phyloP scores from a whole-genome alignment of 257 asterid genomes.

The Schizonepeta tenuifolia region DNA sequence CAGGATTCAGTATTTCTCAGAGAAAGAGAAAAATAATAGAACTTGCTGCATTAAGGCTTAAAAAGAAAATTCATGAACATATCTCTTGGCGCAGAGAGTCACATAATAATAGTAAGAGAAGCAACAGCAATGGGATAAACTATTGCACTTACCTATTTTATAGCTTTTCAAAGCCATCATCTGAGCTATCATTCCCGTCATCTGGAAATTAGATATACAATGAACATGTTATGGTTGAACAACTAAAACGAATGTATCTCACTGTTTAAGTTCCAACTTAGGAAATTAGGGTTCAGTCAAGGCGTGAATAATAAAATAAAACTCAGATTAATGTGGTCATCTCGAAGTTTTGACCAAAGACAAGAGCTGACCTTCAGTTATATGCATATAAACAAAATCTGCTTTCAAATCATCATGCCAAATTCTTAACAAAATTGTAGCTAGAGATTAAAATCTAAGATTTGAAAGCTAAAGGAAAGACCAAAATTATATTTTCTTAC shows the following conservation, averaged over 20 bases:
- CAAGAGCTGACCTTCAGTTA: conserved; percentile 3
- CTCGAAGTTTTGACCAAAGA: neutral
- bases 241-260: neutral
- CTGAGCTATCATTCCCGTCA: conserved; percentile 62
- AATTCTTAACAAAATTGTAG: neutral
- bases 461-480: neutral
- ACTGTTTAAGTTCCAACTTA: conserved; percentile 2
- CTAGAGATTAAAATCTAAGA: neutral
- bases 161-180: conserved; percentile 83
- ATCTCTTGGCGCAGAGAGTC: too few species aligned
- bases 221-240: conserved; percentile 18
- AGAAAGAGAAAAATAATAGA: neutral
- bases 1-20: neutral
- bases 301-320: conserved; percentile 5
- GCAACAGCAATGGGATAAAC: conserved; percentile 12
- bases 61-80: too few species aligned
- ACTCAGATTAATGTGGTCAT: neutral
- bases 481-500: neutral
- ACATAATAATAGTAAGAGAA: too few species aligned
- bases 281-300: neutral
- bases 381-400: neutral
- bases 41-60: too few species aligned
- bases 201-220: conserved; percentile 46
- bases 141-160: conserved; percentile 52
- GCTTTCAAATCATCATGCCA: neutral